phyloP scores from a whole-genome alignment of 768 basidiomycete genomes.

The Phanerodontia chrysosporium region DNA sequence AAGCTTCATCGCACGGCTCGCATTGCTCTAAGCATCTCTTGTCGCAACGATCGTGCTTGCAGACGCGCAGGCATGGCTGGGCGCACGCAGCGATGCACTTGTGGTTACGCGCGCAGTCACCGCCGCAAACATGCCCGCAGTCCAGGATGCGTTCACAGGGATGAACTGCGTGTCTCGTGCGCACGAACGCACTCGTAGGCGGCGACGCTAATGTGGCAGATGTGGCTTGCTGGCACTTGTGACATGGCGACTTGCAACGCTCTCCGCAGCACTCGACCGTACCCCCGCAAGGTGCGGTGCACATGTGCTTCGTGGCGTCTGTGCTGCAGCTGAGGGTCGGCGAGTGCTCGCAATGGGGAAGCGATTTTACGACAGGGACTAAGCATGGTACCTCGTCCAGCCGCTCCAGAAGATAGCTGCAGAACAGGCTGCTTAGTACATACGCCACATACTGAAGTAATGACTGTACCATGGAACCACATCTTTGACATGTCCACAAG shows the following conservation, averaged over 20 bases:
- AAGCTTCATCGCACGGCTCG: conserved; percentile 58
- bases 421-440: too few species aligned
- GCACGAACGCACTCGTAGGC: conserved; percentile 13
- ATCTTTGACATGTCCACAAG: conserved; percentile 50
- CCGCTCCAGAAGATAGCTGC: too few species aligned
- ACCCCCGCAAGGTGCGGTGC: conserved; percentile 38
- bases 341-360: conserved; percentile 52
- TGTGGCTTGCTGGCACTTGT: conserved; percentile 38
- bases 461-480: conserved; percentile 46
- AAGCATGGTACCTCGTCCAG: conserved; percentile 43
- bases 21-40: conserved; percentile 49
- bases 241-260: conserved; percentile 44
- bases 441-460: too few species aligned
- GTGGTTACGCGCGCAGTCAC: conserved; percentile 46
- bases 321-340: conserved; percentile 44
- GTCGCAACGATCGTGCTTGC: conserved; percentile 48
- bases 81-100: conserved; percentile 44
- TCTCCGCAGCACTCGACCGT: conserved; percentile 51
- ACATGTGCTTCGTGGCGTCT: conserved; percentile 36
- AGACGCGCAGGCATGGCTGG: conserved; percentile 47
- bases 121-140: conserved; percentile 53
- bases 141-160: conserved; percentile 47
- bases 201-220: conserved; percentile 8
- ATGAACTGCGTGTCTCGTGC: conserved; percentile 39
- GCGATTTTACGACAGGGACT: conserved; percentile 35